A percentile compares a stretch with the other conserved stretches of the same genome.
Conservation (phyloP, 805 yeast genomes). For the Metschnikowia drakensbergensis region DNA sequence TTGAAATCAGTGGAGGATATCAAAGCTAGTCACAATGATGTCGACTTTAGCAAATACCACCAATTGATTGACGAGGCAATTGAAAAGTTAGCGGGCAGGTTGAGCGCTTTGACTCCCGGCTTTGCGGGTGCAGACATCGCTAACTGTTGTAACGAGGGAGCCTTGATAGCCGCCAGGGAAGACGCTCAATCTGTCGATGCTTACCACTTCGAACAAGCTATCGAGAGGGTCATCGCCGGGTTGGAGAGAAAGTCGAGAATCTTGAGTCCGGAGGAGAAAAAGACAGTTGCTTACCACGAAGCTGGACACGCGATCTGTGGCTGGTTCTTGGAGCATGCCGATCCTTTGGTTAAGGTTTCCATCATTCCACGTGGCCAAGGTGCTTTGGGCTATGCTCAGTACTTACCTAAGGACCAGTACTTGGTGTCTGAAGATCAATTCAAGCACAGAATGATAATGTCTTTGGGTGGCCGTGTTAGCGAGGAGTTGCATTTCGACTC, state of each 20-base stretch:
- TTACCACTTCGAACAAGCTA: constrained; percentile 89
- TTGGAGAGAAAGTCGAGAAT: constrained; percentile 85
- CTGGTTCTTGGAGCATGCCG: constrained; percentile 88
- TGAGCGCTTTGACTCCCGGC: constrained; percentile 96
- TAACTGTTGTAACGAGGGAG: constrained; percentile 95
- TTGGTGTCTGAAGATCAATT: constrained; percentile 74
- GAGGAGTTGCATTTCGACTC: constrained; percentile 89
- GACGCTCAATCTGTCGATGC: constrained; percentile 67
- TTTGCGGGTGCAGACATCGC: constrained; percentile 99
- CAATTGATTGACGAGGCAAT: constrained; percentile 28
- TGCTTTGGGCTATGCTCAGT: constrained; percentile 96
- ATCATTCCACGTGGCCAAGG: constrained; percentile 97
- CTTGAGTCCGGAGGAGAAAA: constrained; percentile 80
- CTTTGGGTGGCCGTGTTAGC: constrained; percentile 94
- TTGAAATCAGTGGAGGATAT: constrained; percentile 41
- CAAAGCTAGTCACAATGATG: constrained; percentile 32
- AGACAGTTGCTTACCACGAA: constrained; percentile 93
- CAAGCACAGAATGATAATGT: constrained; percentile 90
- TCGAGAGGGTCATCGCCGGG: constrained; percentile 96
- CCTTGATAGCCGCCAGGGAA: constrained; percentile 89
- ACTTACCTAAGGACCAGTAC: constrained; percentile 89
- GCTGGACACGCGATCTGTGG: constrained; percentile 99
- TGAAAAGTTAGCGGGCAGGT: constrained; percentile 66
- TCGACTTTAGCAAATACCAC: constrained; percentile 39
- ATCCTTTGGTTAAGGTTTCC: constrained; percentile 91